Conservation (phyloP, 2,329 filamentous ascomycete genomes). For the Zymoseptoria brevis region DNA sequence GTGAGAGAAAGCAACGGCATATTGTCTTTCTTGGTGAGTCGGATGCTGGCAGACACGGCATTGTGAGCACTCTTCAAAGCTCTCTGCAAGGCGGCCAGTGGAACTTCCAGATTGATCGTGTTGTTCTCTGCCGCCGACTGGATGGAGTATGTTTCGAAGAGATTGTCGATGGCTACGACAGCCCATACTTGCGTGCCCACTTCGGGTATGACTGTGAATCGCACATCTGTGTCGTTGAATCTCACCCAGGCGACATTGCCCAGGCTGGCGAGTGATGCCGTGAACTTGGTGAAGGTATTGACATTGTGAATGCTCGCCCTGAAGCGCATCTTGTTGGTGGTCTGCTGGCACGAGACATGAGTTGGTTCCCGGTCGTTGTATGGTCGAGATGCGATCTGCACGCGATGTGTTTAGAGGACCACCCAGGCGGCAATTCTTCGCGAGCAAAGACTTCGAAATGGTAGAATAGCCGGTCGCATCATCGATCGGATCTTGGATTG, state of each 20-base stretch:
- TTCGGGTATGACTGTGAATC: slow-evolving; percentile 93
- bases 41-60: slow-evolving; percentile 72
- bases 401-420: background rate
- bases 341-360: background rate
- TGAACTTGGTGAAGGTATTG: slow-evolving; percentile 44
- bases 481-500: too few relatives aligned
- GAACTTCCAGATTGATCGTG: slow-evolving; percentile 93
- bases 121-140: slow-evolving; percentile 76
- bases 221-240: slow-evolving; percentile 75
- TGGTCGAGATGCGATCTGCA: background rate
- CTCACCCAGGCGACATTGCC: slow-evolving; percentile 88
- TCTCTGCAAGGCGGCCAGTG: slow-evolving; percentile 76
- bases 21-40: slow-evolving; percentile 87
- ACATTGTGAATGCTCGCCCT: slow-evolving; percentile 29
- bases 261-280: slow-evolving; percentile 54
- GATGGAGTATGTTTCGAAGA: slow-evolving; percentile 79
- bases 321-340: slow-evolving; percentile 33
- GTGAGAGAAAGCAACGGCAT: slow-evolving; percentile 82
- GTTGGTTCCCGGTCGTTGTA: background rate
- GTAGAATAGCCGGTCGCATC: too few relatives aligned
- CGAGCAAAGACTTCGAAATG: too few relatives aligned
- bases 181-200: slow-evolving; percentile 89
- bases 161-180: slow-evolving; percentile 51
- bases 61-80: slow-evolving; percentile 84
- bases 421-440: background rate